Percentiles rank a stretch among this genome's conserved stretches.
These are phyloP conservation scores for Heterobasidion parviporum DNA, from an alignment of 1,284 basidiomycete species.

Conservation along the genomic window DNA sequence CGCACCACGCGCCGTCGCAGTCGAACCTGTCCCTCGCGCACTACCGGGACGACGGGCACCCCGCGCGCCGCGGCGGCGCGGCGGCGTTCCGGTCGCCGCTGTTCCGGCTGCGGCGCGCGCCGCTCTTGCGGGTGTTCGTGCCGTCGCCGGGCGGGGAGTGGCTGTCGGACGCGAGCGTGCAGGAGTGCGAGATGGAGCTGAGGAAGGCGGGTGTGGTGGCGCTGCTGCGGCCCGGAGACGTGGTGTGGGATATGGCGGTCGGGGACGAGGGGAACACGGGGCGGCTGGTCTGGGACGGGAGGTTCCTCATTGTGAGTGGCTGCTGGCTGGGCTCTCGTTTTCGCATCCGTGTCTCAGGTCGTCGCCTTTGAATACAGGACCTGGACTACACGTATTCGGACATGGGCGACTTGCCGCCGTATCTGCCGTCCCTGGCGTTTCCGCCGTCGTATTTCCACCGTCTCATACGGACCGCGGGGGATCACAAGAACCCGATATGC, in stretches of 20 bases:
- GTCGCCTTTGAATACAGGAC: conserved; percentile 39
- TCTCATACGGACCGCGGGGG: conserved; percentile 51
- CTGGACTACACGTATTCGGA: conserved; percentile 72
- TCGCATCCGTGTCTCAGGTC: neutral
- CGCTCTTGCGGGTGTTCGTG: conserved; percentile 69
- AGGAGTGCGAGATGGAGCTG: conserved; percentile 74
- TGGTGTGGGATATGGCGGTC: conserved; percentile 76
- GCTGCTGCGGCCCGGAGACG: conserved; percentile 62
- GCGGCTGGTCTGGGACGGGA: conserved; percentile 73
- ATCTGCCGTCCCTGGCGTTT: conserved; percentile 68
- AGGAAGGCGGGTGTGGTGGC: conserved; percentile 51
- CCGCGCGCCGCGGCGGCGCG: neutral
- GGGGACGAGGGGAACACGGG: conserved; percentile 78
- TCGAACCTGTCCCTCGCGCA: conserved; percentile 4
- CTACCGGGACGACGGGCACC: conserved; percentile 3
- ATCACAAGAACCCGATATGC: conserved; percentile 55
- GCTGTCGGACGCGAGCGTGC: conserved; percentile 68
- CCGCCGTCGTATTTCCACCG: conserved; percentile 80
- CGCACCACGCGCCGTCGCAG: conserved; percentile 17
- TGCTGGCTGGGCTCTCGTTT: neutral
- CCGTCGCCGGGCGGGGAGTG: conserved; percentile 76
- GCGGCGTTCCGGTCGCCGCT: conserved; percentile 55
- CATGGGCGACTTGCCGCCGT: conserved; percentile 67
- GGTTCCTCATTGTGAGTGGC: conserved; percentile 52
- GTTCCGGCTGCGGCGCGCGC: conserved; percentile 58